A percentile compares a stretch with the other conserved stretches of the same genome.
These are phyloP conservation scores for Sordaria brevicollis DNA, from an alignment of 495 filamentous ascomycete genomes.

Conservation along the genomic window DNA sequence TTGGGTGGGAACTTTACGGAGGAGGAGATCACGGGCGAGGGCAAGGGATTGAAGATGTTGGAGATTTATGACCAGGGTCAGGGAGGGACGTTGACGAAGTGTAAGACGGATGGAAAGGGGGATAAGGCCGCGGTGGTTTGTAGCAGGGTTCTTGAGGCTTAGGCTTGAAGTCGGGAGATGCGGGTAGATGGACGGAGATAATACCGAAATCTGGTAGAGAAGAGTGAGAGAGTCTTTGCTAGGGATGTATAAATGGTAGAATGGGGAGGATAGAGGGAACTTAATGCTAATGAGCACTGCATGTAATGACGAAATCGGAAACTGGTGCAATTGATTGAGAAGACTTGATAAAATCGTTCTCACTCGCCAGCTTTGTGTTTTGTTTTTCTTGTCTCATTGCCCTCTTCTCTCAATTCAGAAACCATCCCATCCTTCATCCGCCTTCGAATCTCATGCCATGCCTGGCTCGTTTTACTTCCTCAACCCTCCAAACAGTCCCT, in stretches of 20 bases:
- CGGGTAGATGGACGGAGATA: not conserved
- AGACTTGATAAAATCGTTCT: not conserved
- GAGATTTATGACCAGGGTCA: constrained; percentile 13
- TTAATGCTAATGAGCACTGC: not conserved
- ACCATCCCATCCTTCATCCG: not conserved
- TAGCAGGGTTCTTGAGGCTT: not conserved
- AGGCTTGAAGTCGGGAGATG: not conserved
- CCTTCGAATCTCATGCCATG: not conserved
- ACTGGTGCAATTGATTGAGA: not conserved
- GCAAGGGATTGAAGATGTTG: constrained; percentile 6
- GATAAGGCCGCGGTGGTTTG: not conserved
- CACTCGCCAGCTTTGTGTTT: not conserved
- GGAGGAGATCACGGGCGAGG: not conserved
- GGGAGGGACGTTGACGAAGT: constrained; percentile 18
- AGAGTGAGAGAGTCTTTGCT: constrained; percentile 2
- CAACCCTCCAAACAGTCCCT: not conserved
- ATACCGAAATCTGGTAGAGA: not conserved
- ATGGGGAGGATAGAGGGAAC: not conserved
- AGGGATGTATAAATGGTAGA: not conserved
- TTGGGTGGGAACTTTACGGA: not conserved
- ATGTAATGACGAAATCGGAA: not conserved
- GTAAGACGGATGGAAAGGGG: constrained; percentile 4
- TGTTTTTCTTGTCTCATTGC: not conserved
- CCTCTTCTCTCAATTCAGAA: not conserved
- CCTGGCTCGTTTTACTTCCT: not conserved